Conservation (phyloP, 768 basidiomycete genomes). For the Tylopilus sp. region DNA sequence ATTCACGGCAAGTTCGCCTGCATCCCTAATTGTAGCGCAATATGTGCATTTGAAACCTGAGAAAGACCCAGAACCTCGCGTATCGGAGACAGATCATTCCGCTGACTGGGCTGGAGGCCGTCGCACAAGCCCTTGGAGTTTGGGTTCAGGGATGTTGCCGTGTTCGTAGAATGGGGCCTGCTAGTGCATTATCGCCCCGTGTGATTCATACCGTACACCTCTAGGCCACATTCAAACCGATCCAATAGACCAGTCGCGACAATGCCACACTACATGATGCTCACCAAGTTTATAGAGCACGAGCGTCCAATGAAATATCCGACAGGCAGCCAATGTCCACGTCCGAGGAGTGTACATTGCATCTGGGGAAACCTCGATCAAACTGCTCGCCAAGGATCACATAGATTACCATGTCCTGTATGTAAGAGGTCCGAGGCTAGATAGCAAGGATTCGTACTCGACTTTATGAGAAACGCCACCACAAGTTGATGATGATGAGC, state of each 20-base stretch:
- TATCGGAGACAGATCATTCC: neutral
- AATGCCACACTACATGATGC: neutral
- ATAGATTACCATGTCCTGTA: slow-evolving; percentile 29
- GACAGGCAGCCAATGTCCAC: neutral
- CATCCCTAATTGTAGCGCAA: slow-evolving; percentile 4
- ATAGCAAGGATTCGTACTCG: slow-evolving; percentile 7
- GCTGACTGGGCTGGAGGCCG: neutral
- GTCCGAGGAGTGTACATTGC: neutral
- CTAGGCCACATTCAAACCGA: neutral
- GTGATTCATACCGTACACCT: neutral
- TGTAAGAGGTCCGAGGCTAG: slow-evolving; percentile 21
- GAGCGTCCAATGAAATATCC: neutral
- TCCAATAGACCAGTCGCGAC: neutral
- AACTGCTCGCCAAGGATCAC: slow-evolving; percentile 5
- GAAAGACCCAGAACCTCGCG: neutral
- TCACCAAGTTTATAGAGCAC: neutral
- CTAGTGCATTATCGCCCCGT: neutral
- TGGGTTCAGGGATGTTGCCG: slow-evolving; percentile 8
- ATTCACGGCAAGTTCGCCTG: neutral
- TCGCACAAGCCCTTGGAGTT: neutral
- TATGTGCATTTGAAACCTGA: neutral
- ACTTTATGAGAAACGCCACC: slow-evolving; percentile 70
- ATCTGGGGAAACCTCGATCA: neutral
- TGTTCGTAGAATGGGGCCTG: neutral
- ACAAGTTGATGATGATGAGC: slow-evolving; percentile 69